phyloP scores from a whole-genome alignment of 257 asterid species.

The Nicotiana sylvestris region DNA sequence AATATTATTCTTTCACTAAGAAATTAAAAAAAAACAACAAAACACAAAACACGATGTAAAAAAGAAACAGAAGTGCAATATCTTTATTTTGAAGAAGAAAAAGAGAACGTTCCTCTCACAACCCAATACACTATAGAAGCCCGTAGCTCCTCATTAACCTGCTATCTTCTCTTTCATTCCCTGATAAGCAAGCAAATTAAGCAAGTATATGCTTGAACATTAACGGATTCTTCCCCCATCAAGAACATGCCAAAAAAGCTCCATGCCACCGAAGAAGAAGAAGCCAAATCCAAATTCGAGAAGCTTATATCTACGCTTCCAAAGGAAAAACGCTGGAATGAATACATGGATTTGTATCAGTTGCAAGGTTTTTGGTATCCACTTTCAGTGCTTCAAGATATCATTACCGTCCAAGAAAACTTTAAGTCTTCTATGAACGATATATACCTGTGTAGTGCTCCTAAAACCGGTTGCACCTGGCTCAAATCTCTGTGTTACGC shows the following conservation, averaged over 20 bases:
- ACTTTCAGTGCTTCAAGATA: background rate
- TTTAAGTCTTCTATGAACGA: background rate
- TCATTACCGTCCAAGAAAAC: background rate
- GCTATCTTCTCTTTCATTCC: background rate
- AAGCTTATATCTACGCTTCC: background rate
- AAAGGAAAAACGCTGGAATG: background rate
- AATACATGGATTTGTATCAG: background rate
- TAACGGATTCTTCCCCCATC: background rate
- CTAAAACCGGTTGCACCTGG: background rate
- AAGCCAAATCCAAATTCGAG: background rate
- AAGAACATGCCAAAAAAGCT: background rate
- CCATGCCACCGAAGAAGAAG: background rate
- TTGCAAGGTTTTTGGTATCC: slow-evolving; percentile 18
- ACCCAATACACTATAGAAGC: background rate
- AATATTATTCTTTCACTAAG: too few species aligned
- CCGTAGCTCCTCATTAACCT: background rate
- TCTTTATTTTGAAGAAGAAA: background rate
- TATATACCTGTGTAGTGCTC: background rate
- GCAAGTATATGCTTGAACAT: background rate
- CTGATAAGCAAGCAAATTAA: background rate
- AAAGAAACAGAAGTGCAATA: background rate
- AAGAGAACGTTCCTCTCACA: background rate
- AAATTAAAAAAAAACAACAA: too few species aligned
- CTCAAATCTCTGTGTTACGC: background rate
- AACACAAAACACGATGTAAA: too few species aligned